phyloP scores from a whole-genome alignment of 2,329 filamentous ascomycete genomes.

The Epichloe uncinata region DNA sequence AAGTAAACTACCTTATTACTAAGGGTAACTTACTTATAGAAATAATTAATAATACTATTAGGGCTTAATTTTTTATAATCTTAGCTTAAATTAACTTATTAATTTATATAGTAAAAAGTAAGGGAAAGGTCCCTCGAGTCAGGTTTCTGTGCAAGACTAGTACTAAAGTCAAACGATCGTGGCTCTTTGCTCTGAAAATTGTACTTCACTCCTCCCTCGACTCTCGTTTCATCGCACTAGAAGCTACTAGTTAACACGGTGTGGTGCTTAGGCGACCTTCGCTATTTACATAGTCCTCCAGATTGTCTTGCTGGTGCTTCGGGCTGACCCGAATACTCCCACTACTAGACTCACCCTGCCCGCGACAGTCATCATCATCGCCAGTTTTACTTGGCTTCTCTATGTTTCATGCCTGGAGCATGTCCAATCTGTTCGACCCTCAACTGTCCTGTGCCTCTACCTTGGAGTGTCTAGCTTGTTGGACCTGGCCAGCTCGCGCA shows the following conservation, averaged over 20 bases:
- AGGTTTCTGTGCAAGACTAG: slow-evolving; percentile 2
- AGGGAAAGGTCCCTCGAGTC: too few species aligned
- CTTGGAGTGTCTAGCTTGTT: slow-evolving; percentile 18
- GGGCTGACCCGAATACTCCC: slow-evolving; percentile 6
- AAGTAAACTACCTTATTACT: too few species aligned
- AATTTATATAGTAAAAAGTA: too few species aligned
- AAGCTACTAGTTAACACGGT: not conserved
- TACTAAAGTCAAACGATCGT: slow-evolving; percentile 6
- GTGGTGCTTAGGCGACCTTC: not conserved
- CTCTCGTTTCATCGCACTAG: not conserved
- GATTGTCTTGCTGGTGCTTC: slow-evolving; percentile 10
- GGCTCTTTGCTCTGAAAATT: slow-evolving; percentile 7
- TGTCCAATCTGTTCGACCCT: slow-evolving; percentile 18
- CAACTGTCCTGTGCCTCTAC: slow-evolving; percentile 17
- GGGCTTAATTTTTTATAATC: too few species aligned
- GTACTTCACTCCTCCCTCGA: slow-evolving; percentile 1
- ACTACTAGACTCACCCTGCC: slow-evolving; percentile 9
- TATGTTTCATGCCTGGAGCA: slow-evolving; percentile 20
- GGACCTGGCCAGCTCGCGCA: slow-evolving; percentile 19
- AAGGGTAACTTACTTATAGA: too few species aligned
- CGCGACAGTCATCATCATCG: slow-evolving; percentile 7
- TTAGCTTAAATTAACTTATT: too few species aligned
- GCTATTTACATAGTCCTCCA: slow-evolving; percentile 7
- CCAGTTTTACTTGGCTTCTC: slow-evolving; percentile 7
- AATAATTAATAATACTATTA: too few species aligned